Evolutionary conservation across 2,329 filamentous ascomycete species (phyloP), one percentile per base, ranked within the genome.

Genomic region (Orbilia brochopaga): DNA sequence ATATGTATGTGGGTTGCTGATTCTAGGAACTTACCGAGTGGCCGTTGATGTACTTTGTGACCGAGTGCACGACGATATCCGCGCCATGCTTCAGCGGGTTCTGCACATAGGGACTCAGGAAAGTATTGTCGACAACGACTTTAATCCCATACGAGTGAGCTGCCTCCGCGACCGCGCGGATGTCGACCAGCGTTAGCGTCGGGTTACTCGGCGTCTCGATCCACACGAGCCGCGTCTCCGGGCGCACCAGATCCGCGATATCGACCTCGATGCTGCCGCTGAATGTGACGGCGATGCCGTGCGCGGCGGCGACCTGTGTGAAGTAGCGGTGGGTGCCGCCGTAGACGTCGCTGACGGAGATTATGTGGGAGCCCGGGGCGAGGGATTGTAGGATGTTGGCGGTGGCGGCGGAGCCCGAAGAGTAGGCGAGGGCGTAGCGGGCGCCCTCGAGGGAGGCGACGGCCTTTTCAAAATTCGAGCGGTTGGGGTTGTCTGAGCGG

Each of bases 41-140:
- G 56, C 94, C 94, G 80, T 97, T 97, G 83, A 99, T 97, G 82
- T 97, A 99, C 83, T 99, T 99, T 50, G 94, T 99, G 63, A 99
- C 94, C 62, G 88, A 92, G 84, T 97, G 93, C 48, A 97, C 90
- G 75, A 97, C 93, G 75, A 97, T 92, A 80, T 99, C 94, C 76
- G 94, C 94, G 76, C 94, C 94, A 79, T 93, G 91, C 78, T 95
- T 89, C 63, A 99, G 87, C 2, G 94, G 94, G 81, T 96, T 97
- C 82, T 99, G 94, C 53, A 99, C 86, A 80, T 97, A 99, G 32
- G 94, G 94, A 73, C 90, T 93, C 78, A 97, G 84, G 84, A 99
- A 99, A 19, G 94, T 99, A 83, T 99, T 99, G 83, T 99, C 94
- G 46, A 99, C 94, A n/a, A 99, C 94, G 48, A 99, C 94, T 79